phyloP scores from a whole-genome alignment of 108 stramenopile species.

The Conticribra weissflogii region DNA sequence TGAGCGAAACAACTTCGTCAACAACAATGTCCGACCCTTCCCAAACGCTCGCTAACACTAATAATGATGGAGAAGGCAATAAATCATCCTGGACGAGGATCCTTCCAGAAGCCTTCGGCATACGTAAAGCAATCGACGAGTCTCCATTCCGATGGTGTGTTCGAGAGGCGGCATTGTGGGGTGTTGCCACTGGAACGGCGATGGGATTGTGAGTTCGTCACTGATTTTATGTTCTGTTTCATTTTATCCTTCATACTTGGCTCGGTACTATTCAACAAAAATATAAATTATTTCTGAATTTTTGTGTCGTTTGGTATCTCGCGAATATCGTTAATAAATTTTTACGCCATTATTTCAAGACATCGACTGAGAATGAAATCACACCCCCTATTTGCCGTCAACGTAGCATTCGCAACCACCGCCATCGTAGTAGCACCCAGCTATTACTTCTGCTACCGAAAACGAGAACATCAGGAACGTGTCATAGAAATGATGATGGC shows the following conservation, averaged over 20 bases:
- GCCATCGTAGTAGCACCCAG: conserved; percentile 63
- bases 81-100: conserved; percentile 66
- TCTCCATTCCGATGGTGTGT: conserved; percentile 86
- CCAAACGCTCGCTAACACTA: too few species aligned
- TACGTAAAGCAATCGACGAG: conserved; percentile 66
- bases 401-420: conserved; percentile 63
- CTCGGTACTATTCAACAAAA: not conserved
- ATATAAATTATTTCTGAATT: not conserved
- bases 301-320: not conserved
- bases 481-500: conserved; percentile 86
- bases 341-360: too few species aligned
- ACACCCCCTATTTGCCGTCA: conserved; percentile 44
- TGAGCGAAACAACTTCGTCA: too few species aligned
- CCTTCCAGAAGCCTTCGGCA: conserved; percentile 79
- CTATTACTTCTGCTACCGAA: conserved; percentile 82
- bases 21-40: too few species aligned
- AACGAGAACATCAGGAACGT: conserved; percentile 72
- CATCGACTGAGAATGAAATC: conserved; percentile 83
- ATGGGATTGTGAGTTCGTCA: conserved; percentile 70
- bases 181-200: conserved; percentile 79
- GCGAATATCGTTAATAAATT: too few species aligned
- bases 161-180: conserved; percentile 82
- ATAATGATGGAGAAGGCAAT: too few species aligned
- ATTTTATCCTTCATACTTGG: conserved; percentile 9
- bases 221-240: not conserved